These are phyloP conservation scores for Lachnellula cervina DNA, from an alignment of 2,329 filamentous ascomycete genomes.

Conservation along the genomic window DNA sequence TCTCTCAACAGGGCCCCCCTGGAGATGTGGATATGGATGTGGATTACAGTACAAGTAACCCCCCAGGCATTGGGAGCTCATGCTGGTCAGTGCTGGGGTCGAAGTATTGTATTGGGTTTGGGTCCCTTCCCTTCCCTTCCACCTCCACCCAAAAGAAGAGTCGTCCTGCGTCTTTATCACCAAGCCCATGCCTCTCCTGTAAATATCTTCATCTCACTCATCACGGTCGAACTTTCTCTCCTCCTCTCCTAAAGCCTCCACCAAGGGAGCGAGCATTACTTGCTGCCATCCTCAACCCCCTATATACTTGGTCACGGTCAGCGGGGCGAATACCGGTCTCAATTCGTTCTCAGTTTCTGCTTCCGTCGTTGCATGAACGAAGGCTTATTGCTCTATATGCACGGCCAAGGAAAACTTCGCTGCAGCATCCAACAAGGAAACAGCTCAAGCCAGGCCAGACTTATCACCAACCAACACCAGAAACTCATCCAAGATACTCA, in stretches of 20 bases:
- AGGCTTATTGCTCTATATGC: constrained; percentile 1
- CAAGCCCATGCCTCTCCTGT: not conserved
- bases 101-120: not conserved
- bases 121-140: not conserved
- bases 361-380: not conserved
- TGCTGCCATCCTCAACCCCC: not conserved
- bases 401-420: not conserved
- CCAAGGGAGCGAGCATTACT: not conserved
- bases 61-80: not conserved
- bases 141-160: not conserved
- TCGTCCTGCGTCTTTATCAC: not conserved
- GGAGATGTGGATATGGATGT: not conserved
- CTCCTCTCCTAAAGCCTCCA: not conserved
- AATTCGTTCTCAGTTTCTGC: not conserved
- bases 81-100: not conserved
- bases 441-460: not conserved
- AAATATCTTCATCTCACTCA: not conserved
- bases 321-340: not conserved
- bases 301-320: not conserved
- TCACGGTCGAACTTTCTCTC: not conserved
- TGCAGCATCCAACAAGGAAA: not conserved
- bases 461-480: not conserved
- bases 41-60: not conserved
- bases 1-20: not conserved
- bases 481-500: too few relatives aligned